These are phyloP conservation scores for Peziza echinospora DNA, from an alignment of 495 filamentous ascomycete species.

Conservation along the genomic window DNA sequence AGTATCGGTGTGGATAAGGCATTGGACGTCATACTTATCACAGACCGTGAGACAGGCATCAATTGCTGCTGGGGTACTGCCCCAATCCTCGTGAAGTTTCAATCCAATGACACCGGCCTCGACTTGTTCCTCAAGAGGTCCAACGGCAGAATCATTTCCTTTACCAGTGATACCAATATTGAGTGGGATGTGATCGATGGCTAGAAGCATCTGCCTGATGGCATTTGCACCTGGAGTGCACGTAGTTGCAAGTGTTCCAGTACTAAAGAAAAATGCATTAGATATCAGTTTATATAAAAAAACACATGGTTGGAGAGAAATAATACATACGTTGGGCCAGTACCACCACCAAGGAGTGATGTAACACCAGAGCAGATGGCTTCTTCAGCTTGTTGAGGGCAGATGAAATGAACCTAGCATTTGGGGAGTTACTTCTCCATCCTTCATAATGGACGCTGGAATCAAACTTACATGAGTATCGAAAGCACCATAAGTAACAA, in stretches of 20 bases:
- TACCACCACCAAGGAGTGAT: conserved; percentile 79
- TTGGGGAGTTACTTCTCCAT: not conserved
- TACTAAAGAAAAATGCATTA: conserved; percentile 26
- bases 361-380: conserved; percentile 75
- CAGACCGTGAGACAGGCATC: conserved; percentile 74
- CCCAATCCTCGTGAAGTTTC: conserved; percentile 98
- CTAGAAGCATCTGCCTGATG: conserved; percentile 84
- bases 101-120: conserved; percentile 70
- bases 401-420: conserved; percentile 65
- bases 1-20: conserved; percentile 93
- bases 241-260: conserved; percentile 87
- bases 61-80: conserved; percentile 77
- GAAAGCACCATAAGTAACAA: conserved; percentile 77
- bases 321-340: too few species aligned
- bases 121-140: conserved; percentile 60
- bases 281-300: not conserved
- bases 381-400: conserved; percentile 81
- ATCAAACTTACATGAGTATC: conserved; percentile 41
- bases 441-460: not conserved
- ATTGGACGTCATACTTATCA: conserved; percentile 80
- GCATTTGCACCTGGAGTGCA: conserved; percentile 75
- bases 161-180: conserved; percentile 93
- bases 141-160: conserved; percentile 64
- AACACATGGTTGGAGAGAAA: too few species aligned
- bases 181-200: conserved; percentile 63